Conservation (phyloP, 352 stramenopile genomes). For the Pythium monospermum region DNA sequence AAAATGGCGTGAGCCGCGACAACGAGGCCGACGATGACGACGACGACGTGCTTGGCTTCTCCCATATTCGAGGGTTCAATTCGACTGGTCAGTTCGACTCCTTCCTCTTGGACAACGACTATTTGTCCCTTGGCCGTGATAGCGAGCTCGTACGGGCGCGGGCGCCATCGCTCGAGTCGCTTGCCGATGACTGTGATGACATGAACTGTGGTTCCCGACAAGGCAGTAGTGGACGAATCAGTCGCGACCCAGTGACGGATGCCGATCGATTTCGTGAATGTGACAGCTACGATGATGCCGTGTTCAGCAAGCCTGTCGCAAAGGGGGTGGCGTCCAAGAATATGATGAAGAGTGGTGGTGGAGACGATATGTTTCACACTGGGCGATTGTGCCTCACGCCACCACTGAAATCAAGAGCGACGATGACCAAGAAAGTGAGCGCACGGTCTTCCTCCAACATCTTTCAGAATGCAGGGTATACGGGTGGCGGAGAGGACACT, state of each 20-base stretch:
- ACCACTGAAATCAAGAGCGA: slow-evolving; percentile 28
- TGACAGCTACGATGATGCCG: slow-evolving; percentile 68
- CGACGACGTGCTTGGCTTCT: slow-evolving; percentile 17
- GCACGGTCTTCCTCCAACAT: not conserved
- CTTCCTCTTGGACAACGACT: slow-evolving; percentile 37
- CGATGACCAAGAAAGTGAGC: not conserved
- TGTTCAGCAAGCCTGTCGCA: slow-evolving; percentile 30
- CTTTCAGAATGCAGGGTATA: not conserved
- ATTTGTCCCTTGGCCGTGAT: slow-evolving; percentile 50
- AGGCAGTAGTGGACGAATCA: not conserved
- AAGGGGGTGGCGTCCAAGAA: slow-evolving; percentile 2
- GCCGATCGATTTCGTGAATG: slow-evolving; percentile 31
- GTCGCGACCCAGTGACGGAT: not conserved
- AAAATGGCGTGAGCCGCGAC: too few species aligned
- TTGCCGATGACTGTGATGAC: slow-evolving; percentile 21
- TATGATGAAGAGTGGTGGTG: slow-evolving; percentile 14
- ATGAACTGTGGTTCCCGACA: not conserved
- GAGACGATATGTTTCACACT: slow-evolving; percentile 38
- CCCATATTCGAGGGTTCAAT: slow-evolving; percentile 22
- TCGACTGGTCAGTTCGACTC: too few species aligned
- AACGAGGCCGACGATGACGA: slow-evolving; percentile 26
- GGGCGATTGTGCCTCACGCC: slow-evolving; percentile 45
- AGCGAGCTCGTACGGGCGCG: slow-evolving; percentile 63
- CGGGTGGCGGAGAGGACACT: not conserved
- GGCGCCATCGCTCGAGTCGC: slow-evolving; percentile 46